Percentiles rank a stretch among this genome's conserved stretches.
Conservation (phyloP, 192 early-diverging fungal species). For the Jimgerdemannia flammicorona region DNA sequence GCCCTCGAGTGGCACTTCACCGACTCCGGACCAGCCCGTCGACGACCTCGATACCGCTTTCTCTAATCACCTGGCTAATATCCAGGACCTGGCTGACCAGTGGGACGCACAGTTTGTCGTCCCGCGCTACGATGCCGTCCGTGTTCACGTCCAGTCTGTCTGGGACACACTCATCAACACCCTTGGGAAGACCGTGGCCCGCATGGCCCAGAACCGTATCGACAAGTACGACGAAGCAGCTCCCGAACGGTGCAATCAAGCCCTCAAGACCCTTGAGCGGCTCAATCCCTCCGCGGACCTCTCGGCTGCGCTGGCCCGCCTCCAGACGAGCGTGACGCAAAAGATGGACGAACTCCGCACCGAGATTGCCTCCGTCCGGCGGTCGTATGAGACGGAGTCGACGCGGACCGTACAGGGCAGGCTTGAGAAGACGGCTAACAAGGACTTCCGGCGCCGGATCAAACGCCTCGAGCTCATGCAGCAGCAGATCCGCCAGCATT, state of each 20-base stretch:
- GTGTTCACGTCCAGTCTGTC: conserved; percentile 6
- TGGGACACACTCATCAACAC: conserved; percentile 8
- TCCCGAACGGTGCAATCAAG: conserved; percentile 7
- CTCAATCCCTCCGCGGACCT: conserved; percentile 17
- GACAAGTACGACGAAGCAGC: conserved; percentile 8
- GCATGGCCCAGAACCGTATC: conserved; percentile 10
- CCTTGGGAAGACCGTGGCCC: conserved; percentile 13
- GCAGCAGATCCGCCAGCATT: conserved; percentile 52
- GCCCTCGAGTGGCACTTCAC: neutral
- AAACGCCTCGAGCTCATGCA: conserved; percentile 49
- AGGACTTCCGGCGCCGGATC: conserved; percentile 64
- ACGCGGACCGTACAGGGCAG: conserved; percentile 47
- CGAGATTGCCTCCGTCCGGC: conserved; percentile 29
- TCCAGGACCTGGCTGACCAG: conserved; percentile 28
- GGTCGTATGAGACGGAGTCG: conserved; percentile 25
- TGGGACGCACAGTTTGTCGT: conserved; percentile 17
- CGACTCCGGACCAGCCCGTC: conserved; percentile 8
- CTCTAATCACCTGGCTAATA: conserved; percentile 41
- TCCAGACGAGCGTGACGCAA: conserved; percentile 37
- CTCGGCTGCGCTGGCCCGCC: conserved; percentile 4
- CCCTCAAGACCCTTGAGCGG: conserved; percentile 5
- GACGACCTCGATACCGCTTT: conserved; percentile 44
- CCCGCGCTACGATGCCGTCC: neutral
- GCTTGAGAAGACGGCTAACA: conserved; percentile 57
- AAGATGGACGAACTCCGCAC: conserved; percentile 41